Evolutionary conservation across 2,329 filamentous ascomycete genomes (phyloP), one percentile per base, ranked within the genome.

Genomic region (Plectosphaerella cucumerina): DNA sequence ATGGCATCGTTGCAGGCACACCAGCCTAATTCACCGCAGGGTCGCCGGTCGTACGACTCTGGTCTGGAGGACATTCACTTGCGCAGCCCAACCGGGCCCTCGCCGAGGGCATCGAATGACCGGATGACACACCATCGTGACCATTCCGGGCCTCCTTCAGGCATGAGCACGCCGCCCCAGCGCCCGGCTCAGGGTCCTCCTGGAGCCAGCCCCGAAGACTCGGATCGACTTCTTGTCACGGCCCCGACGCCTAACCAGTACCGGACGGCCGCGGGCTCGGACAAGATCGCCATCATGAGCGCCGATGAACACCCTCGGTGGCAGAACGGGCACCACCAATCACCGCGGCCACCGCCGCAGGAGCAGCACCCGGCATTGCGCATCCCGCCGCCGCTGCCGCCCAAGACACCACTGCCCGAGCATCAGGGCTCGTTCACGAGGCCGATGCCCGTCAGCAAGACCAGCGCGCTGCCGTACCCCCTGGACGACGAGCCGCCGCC

Each of bases 401-500:
- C 89, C 10, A 92, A 93, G 67, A 90, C 86, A 1, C 87, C 87
- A 0, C 77, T 91, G 4, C 81, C 78, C 0, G 84, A 82, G 52
- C 26, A 31, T 31, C 73, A 65, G 57, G 60, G 48, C 44, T 61
- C 55, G 35, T 64, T 55, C 61, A 71, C 57, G 60, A 68, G 53
- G 61, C 70, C 53, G 60, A 64, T 59, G 47, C 62, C 54, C 20
- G 49, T 56, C 17, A 50, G 58, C 17, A 47, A 43, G 47, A 6
- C 55, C 66, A 1, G 26, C 17, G 66, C 73, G 9, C 77, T 89
- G 33, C 91, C 91, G 1, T 97, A 97, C 65, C 93, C 93, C 0
- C 70, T 89, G 45, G 85, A 84, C 44, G 81, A 85, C 43, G 87
- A 95, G 23, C 92, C 93, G 17, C 93, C 93, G 3, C 76, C 81